A percentile compares a stretch with the other conserved stretches of the same genome.
phyloP scores from a whole-genome alignment of 495 filamentous ascomycete species.

The Rhizodiscina lignyota region DNA sequence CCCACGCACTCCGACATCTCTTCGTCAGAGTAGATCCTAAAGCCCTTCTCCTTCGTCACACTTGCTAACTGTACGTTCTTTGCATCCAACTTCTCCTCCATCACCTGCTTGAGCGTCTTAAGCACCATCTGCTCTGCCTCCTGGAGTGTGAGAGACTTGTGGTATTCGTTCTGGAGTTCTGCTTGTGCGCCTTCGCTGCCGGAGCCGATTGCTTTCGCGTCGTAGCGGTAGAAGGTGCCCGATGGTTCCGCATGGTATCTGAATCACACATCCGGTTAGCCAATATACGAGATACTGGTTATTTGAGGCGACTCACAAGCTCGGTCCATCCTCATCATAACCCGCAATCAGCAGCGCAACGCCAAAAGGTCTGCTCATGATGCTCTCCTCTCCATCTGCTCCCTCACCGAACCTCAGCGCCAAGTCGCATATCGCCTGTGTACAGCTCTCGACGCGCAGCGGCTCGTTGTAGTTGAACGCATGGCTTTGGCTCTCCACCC shows the following conservation, averaged over 20 bases:
- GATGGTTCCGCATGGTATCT: conserved; percentile 95
- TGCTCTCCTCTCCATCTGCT: conserved; percentile 93
- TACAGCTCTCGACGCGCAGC: conserved; percentile 89
- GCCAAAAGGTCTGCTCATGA: conserved; percentile 94
- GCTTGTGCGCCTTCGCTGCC: conserved; percentile 94
- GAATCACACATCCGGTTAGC: conserved; percentile 1
- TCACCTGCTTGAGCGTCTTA: conserved; percentile 98
- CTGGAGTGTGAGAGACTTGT: conserved; percentile 84
- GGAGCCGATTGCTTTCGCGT: conserved; percentile 95
- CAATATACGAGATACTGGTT: not conserved
- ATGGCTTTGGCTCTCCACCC: conserved; percentile 93
- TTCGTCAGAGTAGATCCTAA: conserved; percentile 92
- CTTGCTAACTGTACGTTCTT: conserved; percentile 98
- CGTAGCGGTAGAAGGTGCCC: conserved; percentile 96
- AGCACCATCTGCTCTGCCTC: conserved; percentile 91
- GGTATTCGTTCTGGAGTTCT: conserved; percentile 95
- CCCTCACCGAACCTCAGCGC: conserved; percentile 93
- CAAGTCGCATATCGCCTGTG: conserved; percentile 95
- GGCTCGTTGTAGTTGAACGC: conserved; percentile 92
- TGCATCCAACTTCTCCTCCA: conserved; percentile 97
- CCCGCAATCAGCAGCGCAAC: conserved; percentile 93
- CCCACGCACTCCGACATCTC: conserved; percentile 88
- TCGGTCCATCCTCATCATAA: conserved; percentile 91
- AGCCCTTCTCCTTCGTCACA: conserved; percentile 93
- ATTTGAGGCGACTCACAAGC: conserved; percentile 46